phyloP scores from a whole-genome alignment of 805 yeast species.

The Candida koratica region DNA sequence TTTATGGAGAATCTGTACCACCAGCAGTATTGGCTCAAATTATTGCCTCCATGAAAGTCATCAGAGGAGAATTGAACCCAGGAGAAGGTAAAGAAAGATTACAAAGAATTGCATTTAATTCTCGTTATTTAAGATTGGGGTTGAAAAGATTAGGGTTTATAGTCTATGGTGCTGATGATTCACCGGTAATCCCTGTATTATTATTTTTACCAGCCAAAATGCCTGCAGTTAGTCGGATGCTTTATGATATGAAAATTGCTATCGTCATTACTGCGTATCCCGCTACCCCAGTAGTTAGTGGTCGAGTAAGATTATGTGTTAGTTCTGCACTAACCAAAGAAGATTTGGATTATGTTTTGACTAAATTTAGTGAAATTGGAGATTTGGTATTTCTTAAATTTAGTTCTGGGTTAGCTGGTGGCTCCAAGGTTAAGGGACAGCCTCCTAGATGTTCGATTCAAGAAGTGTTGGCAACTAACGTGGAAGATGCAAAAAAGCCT shows the following conservation, averaged over 20 bases:
- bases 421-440: slow-evolving; percentile 48
- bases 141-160: slow-evolving; percentile 89
- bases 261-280: slow-evolving; percentile 97
- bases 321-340: slow-evolving; percentile 89
- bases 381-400: slow-evolving; percentile 71
- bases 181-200: slow-evolving; percentile 90
- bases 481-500: slow-evolving; percentile 52
- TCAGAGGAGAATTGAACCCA: slow-evolving; percentile 78
- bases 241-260: slow-evolving; percentile 78
- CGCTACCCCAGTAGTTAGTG: slow-evolving; percentile 87
- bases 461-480: slow-evolving; percentile 70
- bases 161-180: slow-evolving; percentile 91
- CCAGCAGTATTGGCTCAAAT: slow-evolving; percentile 91
- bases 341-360: slow-evolving; percentile 79
- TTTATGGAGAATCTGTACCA: slow-evolving; percentile 81
- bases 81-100: slow-evolving; percentile 92
- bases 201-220: slow-evolving; percentile 88
- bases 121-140: slow-evolving; percentile 88
- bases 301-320: slow-evolving; percentile 90
- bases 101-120: slow-evolving; percentile 91
- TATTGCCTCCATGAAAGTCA: slow-evolving; percentile 69
- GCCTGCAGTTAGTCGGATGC: slow-evolving; percentile 85
- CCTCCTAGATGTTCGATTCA: slow-evolving; percentile 76
- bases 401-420: slow-evolving; percentile 75
- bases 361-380: slow-evolving; percentile 72